These are phyloP conservation scores for Cystofilobasidium macerans DNA, from an alignment of 768 basidiomycete species.

Conservation along the genomic window DNA sequence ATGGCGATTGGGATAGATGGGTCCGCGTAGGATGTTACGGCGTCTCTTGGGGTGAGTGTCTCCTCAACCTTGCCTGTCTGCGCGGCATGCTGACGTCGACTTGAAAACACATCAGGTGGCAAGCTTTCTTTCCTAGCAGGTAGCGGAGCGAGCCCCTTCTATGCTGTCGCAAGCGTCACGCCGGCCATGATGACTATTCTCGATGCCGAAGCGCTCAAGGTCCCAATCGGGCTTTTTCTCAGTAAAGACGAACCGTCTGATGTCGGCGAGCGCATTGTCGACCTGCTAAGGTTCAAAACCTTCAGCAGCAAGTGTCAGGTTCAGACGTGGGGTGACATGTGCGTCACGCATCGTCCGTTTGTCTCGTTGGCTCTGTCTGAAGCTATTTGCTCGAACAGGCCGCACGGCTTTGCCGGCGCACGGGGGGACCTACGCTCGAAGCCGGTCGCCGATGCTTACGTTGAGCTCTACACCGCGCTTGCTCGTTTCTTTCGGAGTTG, in stretches of 20 bases:
- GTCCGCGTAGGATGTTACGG: conserved; percentile 5
- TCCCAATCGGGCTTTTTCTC: conserved; percentile 1
- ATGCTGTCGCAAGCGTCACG: conserved; percentile 5
- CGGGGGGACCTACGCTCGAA: not conserved
- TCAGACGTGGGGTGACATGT: conserved; percentile 7
- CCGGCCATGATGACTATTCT: conserved; percentile 4
- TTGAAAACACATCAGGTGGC: not conserved
- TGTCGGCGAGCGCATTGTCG: conserved; percentile 9
- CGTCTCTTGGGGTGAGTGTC: conserved; percentile 1
- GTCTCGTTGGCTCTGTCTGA: not conserved
- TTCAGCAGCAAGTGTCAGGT: conserved; percentile 1
- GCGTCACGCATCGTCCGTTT: not conserved
- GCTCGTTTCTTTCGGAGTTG: not conserved
- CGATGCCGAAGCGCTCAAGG: conserved; percentile 15
- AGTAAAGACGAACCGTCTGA: conserved; percentile 7
- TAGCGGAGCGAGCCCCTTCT: conserved; percentile 3
- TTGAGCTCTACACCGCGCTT: not conserved
- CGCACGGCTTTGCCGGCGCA: conserved; percentile 4
- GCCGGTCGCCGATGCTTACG: not conserved
- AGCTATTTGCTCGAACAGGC: not conserved
- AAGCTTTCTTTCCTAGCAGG: conserved; percentile 16
- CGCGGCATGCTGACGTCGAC: not conserved
- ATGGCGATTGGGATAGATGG: not conserved
- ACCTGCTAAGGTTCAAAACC: not conserved
- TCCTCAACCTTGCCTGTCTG: not conserved